A percentile compares a stretch with the other conserved stretches of the same genome.
phyloP scores from a whole-genome alignment of 1,139 yeast species.

The Blastobotrys apis region DNA sequence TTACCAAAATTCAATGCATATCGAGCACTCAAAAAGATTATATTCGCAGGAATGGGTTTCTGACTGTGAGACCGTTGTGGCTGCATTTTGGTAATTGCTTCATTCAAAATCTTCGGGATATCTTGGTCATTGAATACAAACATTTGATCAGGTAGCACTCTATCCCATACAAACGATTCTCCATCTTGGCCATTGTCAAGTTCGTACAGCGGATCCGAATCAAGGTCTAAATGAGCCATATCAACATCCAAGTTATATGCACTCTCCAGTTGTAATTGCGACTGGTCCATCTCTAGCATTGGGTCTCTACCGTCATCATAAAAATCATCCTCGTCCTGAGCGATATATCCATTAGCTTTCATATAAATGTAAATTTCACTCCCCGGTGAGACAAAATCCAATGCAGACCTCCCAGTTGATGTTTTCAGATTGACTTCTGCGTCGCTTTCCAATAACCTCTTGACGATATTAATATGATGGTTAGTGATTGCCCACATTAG shows the following conservation, averaged over 20 bases:
- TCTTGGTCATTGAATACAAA: conserved; percentile 39
- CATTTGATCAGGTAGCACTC: conserved; percentile 40
- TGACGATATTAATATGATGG: conserved; percentile 37
- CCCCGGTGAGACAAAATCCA: conserved; percentile 36
- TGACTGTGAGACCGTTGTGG: conserved; percentile 39
- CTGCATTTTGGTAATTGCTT: conserved; percentile 36
- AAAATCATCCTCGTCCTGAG: conserved; percentile 29
- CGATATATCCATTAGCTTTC: conserved; percentile 28
- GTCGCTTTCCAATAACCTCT: conserved; percentile 35
- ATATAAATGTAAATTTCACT: conserved; percentile 33
- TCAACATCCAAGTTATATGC: conserved; percentile 34
- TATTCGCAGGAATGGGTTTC: conserved; percentile 42
- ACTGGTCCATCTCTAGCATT: conserved; percentile 22
- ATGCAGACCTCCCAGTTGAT: conserved; percentile 37
- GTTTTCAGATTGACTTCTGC: conserved; percentile 34
- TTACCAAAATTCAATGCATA: conserved; percentile 40
- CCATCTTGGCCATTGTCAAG: conserved; percentile 18
- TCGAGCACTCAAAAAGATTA: conserved; percentile 39
- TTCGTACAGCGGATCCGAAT: conserved; percentile 8
- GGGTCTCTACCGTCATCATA: conserved; percentile 30
- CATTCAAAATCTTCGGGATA: conserved; percentile 38
- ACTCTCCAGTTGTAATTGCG: conserved; percentile 30
- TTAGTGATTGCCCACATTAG: conserved; percentile 46
- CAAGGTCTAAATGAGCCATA: conserved; percentile 25
- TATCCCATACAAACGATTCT: conserved; percentile 36